These are phyloP conservation scores for Amyloporia xantha DNA, from an alignment of 768 basidiomycete species.

Conservation along the genomic window DNA sequence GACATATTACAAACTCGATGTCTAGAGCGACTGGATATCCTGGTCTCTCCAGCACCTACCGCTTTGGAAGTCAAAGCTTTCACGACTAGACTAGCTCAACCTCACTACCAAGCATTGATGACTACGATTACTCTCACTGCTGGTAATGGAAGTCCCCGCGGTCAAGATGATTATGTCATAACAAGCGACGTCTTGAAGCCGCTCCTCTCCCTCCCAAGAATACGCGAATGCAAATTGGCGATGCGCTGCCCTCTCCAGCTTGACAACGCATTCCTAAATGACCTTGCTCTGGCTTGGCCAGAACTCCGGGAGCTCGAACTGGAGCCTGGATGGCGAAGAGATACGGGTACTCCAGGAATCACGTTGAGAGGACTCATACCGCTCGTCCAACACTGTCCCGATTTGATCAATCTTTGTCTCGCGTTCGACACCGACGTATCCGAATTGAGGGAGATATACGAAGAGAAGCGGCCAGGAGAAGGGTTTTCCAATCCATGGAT, in stretches of 20 bases:
- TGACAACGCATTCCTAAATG: constrained; percentile 10
- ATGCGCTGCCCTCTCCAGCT: constrained; percentile 5
- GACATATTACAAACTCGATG: neutral
- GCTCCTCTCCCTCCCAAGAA: constrained; percentile 3
- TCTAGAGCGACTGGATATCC: constrained; percentile 1
- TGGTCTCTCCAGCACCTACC: neutral
- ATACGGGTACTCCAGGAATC: neutral
- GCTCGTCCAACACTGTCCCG: constrained; percentile 8
- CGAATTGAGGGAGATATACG: constrained; percentile 6
- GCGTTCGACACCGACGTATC: constrained; percentile 6
- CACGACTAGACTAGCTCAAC: neutral
- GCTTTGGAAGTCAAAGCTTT: constrained; percentile 1
- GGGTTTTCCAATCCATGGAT: constrained; percentile 2
- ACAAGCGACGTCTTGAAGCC: constrained; percentile 5
- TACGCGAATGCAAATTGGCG: constrained; percentile 4
- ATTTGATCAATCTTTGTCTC: constrained; percentile 4
- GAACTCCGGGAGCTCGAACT: constrained; percentile 7
- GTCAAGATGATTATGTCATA: neutral
- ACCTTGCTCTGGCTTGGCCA: constrained; percentile 9
- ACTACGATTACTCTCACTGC: neutral
- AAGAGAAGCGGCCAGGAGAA: neutral
- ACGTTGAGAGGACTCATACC: constrained; percentile 10
- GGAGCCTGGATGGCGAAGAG: constrained; percentile 6
- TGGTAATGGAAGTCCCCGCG: neutral
- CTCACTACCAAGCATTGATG: neutral